Base-by-base conservation (phyloP, 148 eudicot genomes). In the Polygonum maritimum region DNA sequence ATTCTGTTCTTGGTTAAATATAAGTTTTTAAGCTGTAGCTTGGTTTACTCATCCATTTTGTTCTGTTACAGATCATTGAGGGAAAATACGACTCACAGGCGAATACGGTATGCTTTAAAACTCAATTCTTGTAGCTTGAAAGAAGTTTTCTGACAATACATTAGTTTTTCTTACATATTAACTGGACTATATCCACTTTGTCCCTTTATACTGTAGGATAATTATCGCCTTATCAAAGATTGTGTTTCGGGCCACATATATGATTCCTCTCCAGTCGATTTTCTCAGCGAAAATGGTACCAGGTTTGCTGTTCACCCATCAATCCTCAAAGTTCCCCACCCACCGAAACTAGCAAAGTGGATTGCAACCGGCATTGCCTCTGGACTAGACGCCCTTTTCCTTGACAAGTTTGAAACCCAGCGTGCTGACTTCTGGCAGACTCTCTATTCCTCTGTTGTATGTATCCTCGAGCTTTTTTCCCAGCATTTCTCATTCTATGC, bases 361-460 rank as follows among this genome's bases (percentile, higher is more conserved):
- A 75, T 92, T 70, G 92, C 90, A 54, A 78, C 86, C 69, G 86
- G 92, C 62, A 81, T 92, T 51, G 82, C 96, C 62, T 89, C 92
- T 70, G 78, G 92, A 75, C 81, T 92, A 76, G 98, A 95, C 75
- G 82, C 92, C 76, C 81, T 95, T 58, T 95, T 92, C 81, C 91
- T 92, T 54, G 82, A 83, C 86, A 89, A 86, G 81, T 90, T 95
- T 78, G 98, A 92, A 80, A 79, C 89, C 41, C 94, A 92, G 45
- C 93, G 97, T 75, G 96, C 97, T 54, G 98, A 95, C 49, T 95
- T 85, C 81, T 95, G 98, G 98, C 97, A 92, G 83, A 95, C 97
- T 82, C 82, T 95, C 33, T 92, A 95, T 76, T 80, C 98, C 41
- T 85, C 98, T 47, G 87, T 88, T 49, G 98, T 95, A 84, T 83